A percentile compares a stretch with the other conserved stretches of the same genome.
phyloP scores from a whole-genome alignment of 2,329 filamentous ascomycete genomes.

The Fusarium sp. region DNA sequence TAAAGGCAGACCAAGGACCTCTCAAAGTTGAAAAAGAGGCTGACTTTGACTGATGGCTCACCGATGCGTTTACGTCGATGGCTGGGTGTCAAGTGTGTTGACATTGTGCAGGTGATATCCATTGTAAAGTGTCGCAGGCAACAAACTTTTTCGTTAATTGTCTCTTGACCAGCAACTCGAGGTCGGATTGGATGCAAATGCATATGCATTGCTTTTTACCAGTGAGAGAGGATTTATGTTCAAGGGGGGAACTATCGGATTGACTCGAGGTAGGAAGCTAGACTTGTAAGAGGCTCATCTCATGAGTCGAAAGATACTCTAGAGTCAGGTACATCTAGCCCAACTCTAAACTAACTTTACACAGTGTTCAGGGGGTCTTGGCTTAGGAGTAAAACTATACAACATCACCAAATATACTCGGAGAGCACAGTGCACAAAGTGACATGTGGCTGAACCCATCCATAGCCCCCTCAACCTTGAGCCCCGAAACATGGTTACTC shows the following conservation, averaged over 20 bases:
- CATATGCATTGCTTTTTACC: conserved; percentile 25
- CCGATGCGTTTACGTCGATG: conserved; percentile 35
- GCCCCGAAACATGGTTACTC: conserved; percentile 21
- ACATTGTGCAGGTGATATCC: conserved; percentile 35
- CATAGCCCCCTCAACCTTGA: conserved; percentile 20
- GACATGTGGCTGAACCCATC: conserved; percentile 11
- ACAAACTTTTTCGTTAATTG: conserved; percentile 22
- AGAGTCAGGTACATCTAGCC: conserved; percentile 10
- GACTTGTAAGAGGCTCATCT: conserved; percentile 7
- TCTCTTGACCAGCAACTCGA: conserved; percentile 25
- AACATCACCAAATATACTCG: background rate
- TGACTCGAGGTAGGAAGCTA: conserved; percentile 22
- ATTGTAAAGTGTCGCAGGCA: conserved; percentile 12
- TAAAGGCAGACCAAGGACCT: conserved; percentile 8
- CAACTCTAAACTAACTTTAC: conserved; percentile 3
- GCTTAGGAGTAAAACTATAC: background rate
- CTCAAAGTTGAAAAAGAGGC: conserved; percentile 1
- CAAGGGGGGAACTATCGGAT: conserved; percentile 18
- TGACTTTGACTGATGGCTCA: conserved; percentile 15
- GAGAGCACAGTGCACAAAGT: conserved; percentile 5
- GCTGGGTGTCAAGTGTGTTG: conserved; percentile 19
- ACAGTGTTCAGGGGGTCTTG: conserved; percentile 19
- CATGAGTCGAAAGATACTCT: conserved; percentile 13
- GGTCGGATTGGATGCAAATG: conserved; percentile 8
- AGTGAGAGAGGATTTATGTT: conserved; percentile 1